Evolutionary conservation across 2,329 filamentous ascomycete genomes (phyloP).

Genomic region (Venturia nashicola): DNA sequence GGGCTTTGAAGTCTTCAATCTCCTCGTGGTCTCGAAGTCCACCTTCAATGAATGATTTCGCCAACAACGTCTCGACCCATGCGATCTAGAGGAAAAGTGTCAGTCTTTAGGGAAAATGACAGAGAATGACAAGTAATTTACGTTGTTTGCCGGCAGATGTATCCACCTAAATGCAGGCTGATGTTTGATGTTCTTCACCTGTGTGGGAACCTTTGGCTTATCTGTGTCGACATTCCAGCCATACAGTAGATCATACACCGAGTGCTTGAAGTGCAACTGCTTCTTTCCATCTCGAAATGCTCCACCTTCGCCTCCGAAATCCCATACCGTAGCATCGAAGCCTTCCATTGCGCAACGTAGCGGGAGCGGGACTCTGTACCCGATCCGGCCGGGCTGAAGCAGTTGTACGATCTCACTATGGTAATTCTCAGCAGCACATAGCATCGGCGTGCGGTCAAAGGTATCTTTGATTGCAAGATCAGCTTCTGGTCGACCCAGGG

Average conservation of each 20-base stretch:
- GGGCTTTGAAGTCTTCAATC: conserved; percentile 49
- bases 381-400: conserved; percentile 28
- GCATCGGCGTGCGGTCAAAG: conserved; percentile 31
- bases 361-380: conserved; percentile 23
- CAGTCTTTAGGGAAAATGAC: neutral
- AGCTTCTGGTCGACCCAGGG: conserved; percentile 18
- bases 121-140: conserved; percentile 15
- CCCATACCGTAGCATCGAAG: conserved; percentile 27
- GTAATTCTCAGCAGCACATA: conserved; percentile 28
- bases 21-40: conserved; percentile 42
- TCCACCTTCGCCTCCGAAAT: conserved; percentile 18
- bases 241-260: conserved; percentile 21
- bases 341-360: conserved; percentile 23
- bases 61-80: conserved; percentile 52
- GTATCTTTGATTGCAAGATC: conserved; percentile 28
- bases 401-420: conserved; percentile 28
- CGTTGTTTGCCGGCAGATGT: conserved; percentile 36
- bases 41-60: conserved; percentile 52
- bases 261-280: conserved; percentile 17
- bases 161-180: conserved; percentile 32
- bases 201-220: conserved; percentile 23
- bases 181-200: conserved; percentile 27
- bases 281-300: conserved; percentile 21
- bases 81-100: conserved; percentile 17
- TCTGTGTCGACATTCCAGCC: conserved; percentile 21